phyloP scores from a whole-genome alignment of 2,329 filamentous ascomycete genomes.

The Alternaria sp. region DNA sequence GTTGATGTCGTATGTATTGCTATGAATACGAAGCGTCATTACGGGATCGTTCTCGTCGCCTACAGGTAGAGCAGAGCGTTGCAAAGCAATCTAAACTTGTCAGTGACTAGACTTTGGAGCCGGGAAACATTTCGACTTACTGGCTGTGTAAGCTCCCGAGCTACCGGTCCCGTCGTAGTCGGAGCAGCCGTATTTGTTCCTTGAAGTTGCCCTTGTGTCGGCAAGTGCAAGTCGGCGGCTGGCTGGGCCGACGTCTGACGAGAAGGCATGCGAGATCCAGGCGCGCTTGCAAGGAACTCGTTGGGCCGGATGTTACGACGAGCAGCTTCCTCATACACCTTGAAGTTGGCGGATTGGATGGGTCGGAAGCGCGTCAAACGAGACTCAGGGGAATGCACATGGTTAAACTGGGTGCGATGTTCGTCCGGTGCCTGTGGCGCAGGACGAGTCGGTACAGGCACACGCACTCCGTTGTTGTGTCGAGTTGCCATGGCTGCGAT shows the following conservation, averaged over 20 bases:
- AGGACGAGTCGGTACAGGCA: neutral
- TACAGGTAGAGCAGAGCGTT: neutral
- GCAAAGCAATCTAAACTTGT: constrained; percentile 1
- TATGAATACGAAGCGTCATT: constrained; percentile 14
- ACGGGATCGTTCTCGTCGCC: neutral
- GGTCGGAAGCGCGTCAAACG: neutral
- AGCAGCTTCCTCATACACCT: neutral
- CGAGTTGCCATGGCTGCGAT: neutral
- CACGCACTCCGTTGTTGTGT: neutral
- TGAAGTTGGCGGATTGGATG: neutral
- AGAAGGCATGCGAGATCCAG: constrained; percentile 6
- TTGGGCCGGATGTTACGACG: neutral
- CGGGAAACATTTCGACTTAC: neutral
- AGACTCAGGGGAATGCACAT: neutral
- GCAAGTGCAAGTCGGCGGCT: neutral
- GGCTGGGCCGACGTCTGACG: constrained; percentile 3
- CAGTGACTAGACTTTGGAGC: neutral
- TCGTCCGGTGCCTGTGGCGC: neutral
- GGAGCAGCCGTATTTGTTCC: neutral
- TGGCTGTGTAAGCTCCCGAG: neutral
- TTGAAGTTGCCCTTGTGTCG: neutral
- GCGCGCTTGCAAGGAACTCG: constrained; percentile 1
- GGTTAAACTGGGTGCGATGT: neutral
- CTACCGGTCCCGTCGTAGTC: neutral
- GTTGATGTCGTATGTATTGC: constrained; percentile 19